Percentiles rank a stretch among this genome's conserved stretches.
Evolutionary conservation across 768 basidiomycete species (phyloP).

Genomic region (Termitomyces sp.): DNA sequence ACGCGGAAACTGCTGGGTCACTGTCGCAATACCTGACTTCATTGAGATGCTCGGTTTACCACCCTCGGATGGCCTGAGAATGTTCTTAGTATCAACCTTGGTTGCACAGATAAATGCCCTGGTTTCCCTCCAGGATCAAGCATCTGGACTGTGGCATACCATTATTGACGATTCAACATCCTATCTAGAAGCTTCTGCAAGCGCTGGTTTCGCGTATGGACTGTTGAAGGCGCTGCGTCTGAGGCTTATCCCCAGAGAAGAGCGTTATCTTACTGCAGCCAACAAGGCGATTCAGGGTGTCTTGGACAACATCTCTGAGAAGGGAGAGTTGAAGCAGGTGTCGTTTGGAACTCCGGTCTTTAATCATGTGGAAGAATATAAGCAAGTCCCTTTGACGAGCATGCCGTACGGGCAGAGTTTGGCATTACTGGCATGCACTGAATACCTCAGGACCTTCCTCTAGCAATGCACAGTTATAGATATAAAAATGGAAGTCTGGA

Average conservation of each 20-base stretch:
- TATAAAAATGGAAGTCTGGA: neutral
- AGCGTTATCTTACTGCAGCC: conserved; percentile 29
- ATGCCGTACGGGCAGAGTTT: conserved; percentile 56
- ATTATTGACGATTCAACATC: conserved; percentile 44
- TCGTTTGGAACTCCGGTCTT: conserved; percentile 54
- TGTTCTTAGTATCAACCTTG: conserved; percentile 35
- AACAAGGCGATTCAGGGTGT: conserved; percentile 36
- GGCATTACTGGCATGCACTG: conserved; percentile 43
- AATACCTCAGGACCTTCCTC: conserved; percentile 36
- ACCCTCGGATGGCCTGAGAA: conserved; percentile 32
- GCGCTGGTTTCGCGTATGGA: conserved; percentile 44
- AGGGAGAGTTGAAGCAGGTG: conserved; percentile 40
- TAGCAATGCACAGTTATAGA: conserved; percentile 15
- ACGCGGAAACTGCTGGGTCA: conserved; percentile 52
- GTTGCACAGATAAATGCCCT: conserved; percentile 43
- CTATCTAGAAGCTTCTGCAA: conserved; percentile 45
- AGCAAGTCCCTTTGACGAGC: conserved; percentile 44
- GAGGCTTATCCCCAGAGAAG: conserved; percentile 35
- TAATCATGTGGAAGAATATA: conserved; percentile 39
- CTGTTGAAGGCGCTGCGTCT: conserved; percentile 38
- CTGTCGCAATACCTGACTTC: conserved; percentile 40
- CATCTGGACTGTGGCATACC: conserved; percentile 49
- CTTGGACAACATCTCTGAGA: conserved; percentile 36
- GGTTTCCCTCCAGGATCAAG: conserved; percentile 35
- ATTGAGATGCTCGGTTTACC: conserved; percentile 39